These are phyloP conservation scores for Pouteria campechiana DNA, from an alignment of 179 eudicot species.

Conservation along the genomic window DNA sequence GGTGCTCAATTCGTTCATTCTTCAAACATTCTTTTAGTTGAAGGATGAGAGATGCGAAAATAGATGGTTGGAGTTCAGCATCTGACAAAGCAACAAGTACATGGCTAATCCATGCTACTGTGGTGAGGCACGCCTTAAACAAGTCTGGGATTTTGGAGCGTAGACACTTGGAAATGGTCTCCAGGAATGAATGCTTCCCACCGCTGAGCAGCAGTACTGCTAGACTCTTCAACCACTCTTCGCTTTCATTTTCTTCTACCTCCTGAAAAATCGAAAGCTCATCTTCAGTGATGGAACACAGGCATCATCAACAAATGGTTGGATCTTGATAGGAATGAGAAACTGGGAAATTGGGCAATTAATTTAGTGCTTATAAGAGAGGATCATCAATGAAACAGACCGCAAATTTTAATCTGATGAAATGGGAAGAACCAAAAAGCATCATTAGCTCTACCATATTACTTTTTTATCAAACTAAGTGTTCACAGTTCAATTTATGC, in stretches of 20 bases:
- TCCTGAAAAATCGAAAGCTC: too few species aligned
- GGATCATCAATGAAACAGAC: too few species aligned
- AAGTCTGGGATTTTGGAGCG: slow-evolving; percentile 19
- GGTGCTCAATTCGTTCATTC: slow-evolving; percentile 26
- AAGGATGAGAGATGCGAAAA: slow-evolving; percentile 31
- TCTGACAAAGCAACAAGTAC: slow-evolving; percentile 26
- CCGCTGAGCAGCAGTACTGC: slow-evolving; percentile 32
- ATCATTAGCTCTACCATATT: too few species aligned
- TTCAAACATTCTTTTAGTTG: slow-evolving; percentile 18
- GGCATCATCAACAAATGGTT: too few species aligned
- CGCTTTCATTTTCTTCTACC: slow-evolving; percentile 23
- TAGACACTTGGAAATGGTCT: slow-evolving; percentile 27
- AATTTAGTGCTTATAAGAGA: too few species aligned
- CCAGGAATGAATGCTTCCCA: slow-evolving; percentile 31
- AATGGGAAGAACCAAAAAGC: too few species aligned
- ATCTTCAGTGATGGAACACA: too few species aligned
- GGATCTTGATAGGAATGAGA: too few species aligned
- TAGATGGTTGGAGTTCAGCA: slow-evolving; percentile 16
- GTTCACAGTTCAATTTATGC: too few species aligned
- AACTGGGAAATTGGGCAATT: too few species aligned
- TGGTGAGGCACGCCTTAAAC: slow-evolving; percentile 28
- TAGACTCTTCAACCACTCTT: slow-evolving; percentile 29
- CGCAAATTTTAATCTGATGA: too few species aligned
- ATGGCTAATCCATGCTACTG: slow-evolving; percentile 41
- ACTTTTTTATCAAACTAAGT: too few species aligned